Percentiles rank a stretch among this genome's conserved stretches.
Conservation (phyloP, 495 filamentous ascomycete species). For the Viridothelium virens region DNA sequence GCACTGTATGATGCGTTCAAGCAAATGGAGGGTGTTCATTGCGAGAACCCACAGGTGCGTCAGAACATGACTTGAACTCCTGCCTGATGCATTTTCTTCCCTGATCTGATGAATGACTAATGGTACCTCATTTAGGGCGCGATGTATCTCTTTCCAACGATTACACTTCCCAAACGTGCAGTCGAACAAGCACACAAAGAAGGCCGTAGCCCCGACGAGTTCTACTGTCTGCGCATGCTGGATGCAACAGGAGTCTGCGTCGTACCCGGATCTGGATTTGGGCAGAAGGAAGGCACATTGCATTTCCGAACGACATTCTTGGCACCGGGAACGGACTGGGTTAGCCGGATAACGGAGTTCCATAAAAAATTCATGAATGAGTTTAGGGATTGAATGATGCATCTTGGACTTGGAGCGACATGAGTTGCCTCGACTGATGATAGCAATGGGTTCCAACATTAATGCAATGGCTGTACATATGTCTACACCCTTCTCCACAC, state of each 20-base stretch:
- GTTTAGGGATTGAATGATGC: constrained; percentile 40
- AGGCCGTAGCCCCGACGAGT: constrained; percentile 75
- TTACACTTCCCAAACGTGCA: constrained; percentile 67
- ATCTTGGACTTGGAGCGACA: background rate
- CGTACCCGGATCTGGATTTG: constrained; percentile 86
- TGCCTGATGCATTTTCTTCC: too few species aligned
- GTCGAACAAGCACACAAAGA: constrained; percentile 64
- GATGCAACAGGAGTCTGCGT: constrained; percentile 95
- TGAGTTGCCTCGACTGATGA: background rate
- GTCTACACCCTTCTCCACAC: too few species aligned
- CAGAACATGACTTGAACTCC: background rate
- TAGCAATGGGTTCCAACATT: background rate
- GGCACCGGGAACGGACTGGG: constrained; percentile 92
- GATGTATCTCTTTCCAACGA: constrained; percentile 98
- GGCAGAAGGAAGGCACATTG: constrained; percentile 81
- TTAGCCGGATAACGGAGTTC: constrained; percentile 78
- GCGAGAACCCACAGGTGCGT: constrained; percentile 63
- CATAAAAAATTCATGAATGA: constrained; percentile 87
- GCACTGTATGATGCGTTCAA: constrained; percentile 84
- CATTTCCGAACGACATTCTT: constrained; percentile 98
- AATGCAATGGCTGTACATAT: background rate
- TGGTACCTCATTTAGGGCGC: constrained; percentile 51
- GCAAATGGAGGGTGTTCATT: constrained; percentile 90
- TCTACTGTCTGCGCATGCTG: constrained; percentile 81
- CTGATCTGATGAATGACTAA: background rate